Evolutionary conservation across 495 filamentous ascomycete genomes (phyloP), one percentile per base, ranked within the genome.

Genomic region (Penicillium canescens): DNA sequence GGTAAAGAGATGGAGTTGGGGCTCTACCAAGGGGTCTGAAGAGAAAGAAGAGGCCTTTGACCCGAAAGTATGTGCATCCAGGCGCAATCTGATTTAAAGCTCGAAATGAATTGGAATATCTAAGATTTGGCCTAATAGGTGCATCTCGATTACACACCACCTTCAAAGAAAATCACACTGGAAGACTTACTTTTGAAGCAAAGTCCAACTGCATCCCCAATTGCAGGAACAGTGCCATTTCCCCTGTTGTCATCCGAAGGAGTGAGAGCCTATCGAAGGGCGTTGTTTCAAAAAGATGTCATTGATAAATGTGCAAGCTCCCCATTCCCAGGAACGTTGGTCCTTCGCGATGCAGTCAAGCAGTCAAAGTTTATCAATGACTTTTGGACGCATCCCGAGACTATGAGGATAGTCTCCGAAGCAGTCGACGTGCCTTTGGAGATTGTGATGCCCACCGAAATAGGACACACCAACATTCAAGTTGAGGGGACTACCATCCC

Each of bases 391-490:
- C 52, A 68, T 21, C 68, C 66, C 3, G 52, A 62, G n/a, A 67
- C 63, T 6, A 59, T 66, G 50, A 51, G 54, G 10, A 63, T 63
- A 9, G 52, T 73, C 3, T 64, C 59, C 20, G 59, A 66, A 2
- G 59, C 57, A 18, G 54, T 50, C 1, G 68, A 66, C 6, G 63
- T 71, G 1, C 55, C 61, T 20, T 41, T 73, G 31, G 60, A 57
- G 20, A 40, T 63, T 4, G 48, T 66, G 12, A 66, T 73, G 68
- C 56, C 65, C 6, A 65, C 59, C 1, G 69, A 73, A 31, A 64
- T 73, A 10, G 68, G 63, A 0, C 69, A 73, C 55, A 68, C 68
- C 0, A 73, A 73, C 33, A 62, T 71, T 16, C 70, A 73, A 24
- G 47, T 61, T 18, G 52, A 61, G 35, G 54, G 63, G 18, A 10